Evolutionary conservation across 73 alveolate genomes (phyloP), one percentile per base, ranked within the genome.

Genomic region (Tetrahymena malaccensis): DNA sequence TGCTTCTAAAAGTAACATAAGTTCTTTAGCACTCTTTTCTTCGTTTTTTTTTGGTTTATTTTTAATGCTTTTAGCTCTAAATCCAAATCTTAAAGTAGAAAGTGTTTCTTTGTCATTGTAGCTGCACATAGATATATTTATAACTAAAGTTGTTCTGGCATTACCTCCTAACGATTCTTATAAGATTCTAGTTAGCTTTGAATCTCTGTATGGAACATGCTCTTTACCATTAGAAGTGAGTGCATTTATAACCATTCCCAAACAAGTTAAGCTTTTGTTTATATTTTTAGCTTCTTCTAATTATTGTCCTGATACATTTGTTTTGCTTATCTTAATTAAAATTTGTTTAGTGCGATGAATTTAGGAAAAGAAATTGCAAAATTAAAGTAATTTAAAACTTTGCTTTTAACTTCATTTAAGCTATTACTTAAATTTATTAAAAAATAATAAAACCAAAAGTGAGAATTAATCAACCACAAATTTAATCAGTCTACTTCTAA

Each of bases 161-260:
- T 98, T 98, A 31, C 99, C 99, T 70, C 99, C 99, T 33, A 98
- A 93, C 10, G 99, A 98, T 94, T 98, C 99, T 58, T 97, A 97
- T 85, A 98, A 94, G 25, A 98, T 97, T 96, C 99, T 98, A 6
- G 99, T 98, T 44, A 98, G 96, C 96, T 98, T 98, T 16, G 99
- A 98, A 94, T 98, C 99, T 96, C 99, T 95, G 96, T 98, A 98
- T 35, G 99, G 99, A 0, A 98, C 96, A 96, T 98, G 99, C 31
- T 94, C 97, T 58, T 97, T 96, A 93, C 98, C 98, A 58, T 97
- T 97, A 55, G 98, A 98, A 84, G 99, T 98, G 37, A 98, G 96
- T 27, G 99, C 99, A 96, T 98, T 98, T 83, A 98, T 98, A 33
- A 98, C 99, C 97, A 98, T 98, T 35, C 99, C 99, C 84, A 98